Percentiles rank a stretch among this genome's conserved stretches.
These are phyloP conservation scores for Quercus lobata DNA, from an alignment of 331 rosid species.

Conservation along the genomic window DNA sequence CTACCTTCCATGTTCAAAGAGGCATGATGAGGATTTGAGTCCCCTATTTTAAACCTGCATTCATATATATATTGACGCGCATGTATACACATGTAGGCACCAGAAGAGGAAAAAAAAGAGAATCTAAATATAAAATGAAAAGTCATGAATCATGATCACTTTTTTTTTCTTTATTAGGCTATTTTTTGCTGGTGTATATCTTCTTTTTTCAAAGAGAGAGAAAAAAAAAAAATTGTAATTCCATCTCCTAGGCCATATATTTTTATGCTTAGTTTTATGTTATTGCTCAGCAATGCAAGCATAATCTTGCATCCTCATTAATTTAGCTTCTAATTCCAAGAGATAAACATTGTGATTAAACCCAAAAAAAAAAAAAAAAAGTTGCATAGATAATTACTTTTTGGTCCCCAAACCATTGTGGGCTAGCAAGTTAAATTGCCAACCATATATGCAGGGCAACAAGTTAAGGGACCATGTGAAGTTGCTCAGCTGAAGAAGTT, in stretches of 20 bases:
- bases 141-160: too few species aligned
- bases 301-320: neutral
- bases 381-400: neutral
- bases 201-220: neutral
- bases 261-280: neutral
- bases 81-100: neutral
- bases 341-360: neutral
- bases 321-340: neutral
- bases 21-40: constrained; percentile 38
- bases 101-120: neutral
- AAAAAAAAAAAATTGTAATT: too few species aligned
- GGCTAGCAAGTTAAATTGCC: constrained; percentile 11
- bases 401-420: constrained; percentile 28
- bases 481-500: constrained; percentile 41
- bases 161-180: neutral
- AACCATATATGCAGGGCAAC: neutral
- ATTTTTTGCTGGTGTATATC: neutral
- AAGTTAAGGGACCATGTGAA: constrained; percentile 46
- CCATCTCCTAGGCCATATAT: neutral
- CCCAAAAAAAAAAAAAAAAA: neutral
- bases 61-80: neutral
- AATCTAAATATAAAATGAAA: too few species aligned
- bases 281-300: neutral
- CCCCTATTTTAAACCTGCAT: constrained; percentile 11
- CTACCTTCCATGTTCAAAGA: constrained; percentile 38